Conservation (phyloP, 129 eudicot species). For the Saposhnikovia divaricata region DNA sequence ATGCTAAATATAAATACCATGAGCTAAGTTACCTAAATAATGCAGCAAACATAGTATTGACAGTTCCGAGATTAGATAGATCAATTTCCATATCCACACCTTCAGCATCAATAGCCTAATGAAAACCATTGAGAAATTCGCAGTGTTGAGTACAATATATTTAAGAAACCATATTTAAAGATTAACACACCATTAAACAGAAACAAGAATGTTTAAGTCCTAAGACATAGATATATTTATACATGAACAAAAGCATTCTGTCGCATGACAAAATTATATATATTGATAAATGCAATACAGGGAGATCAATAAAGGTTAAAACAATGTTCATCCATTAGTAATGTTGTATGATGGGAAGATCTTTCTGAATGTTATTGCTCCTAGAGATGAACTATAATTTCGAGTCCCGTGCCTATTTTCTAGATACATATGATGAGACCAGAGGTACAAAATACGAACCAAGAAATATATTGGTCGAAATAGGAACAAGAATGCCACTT, state of each 20-base stretch:
- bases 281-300: background rate
- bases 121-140: background rate
- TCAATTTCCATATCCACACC: slow-evolving; percentile 99
- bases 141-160: background rate
- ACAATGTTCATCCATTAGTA: background rate
- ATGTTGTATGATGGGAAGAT: background rate
- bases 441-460: background rate
- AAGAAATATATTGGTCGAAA: background rate
- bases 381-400: background rate
- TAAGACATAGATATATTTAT: no score
- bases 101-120: slow-evolving; percentile 86
- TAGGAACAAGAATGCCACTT: background rate
- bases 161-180: background rate
- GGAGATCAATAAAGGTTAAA: background rate
- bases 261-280: background rate
- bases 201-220: background rate
- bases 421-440: background rate
- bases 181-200: no score
- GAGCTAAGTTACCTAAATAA: slow-evolving; percentile 58
- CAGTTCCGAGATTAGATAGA: slow-evolving; percentile 91
- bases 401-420: background rate
- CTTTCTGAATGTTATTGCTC: background rate
- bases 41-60: slow-evolving; percentile 95
- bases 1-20: background rate
- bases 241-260: background rate